Base-by-base conservation (phyloP, 1,284 basidiomycete genomes). In the Leucoagaricus sp. region DNA sequence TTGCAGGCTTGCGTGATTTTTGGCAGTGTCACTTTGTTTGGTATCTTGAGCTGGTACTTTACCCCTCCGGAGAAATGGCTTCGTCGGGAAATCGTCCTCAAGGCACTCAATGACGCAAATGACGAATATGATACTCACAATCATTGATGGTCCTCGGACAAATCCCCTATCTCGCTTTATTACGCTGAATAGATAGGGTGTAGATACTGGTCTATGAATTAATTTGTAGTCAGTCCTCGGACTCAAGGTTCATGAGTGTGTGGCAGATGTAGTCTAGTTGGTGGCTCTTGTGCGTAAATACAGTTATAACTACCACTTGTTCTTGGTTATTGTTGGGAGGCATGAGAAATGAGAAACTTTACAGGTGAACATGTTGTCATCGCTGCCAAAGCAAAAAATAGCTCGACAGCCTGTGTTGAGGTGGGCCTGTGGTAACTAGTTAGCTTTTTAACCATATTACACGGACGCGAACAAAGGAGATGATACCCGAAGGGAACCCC, bases 1-100 rank as follows among this genome's bases (percentile, higher is more conserved):
- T 50, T 29, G 46, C 56, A 91, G 88, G 85, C 89, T 5, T 74
- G 77, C 53, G 89, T 91, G 31, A 94, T 95, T 60, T 87, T 93
- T 61, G 89, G 83, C 9, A 73, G 79, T 13, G 85, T 92, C 56
- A 90, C 91, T 2, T 73, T 94, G 60, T 87, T 93, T 64, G 93
- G 86, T 7, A 65, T 91, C 58, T 60, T 87, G 28, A 85, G 82
- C 56, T 94, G 87, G 87, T 90, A 82, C 67, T 79, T 92, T 63
- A 86, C 83, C 1, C 89, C 91, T 1, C 81, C 85, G 66, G 81
- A 90, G 10, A 83, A 82, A 63, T 94, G 91, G 92, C 77, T 94
- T 41, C 81, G 82, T 55, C 77, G 79, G 33, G 83, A 86, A 42
- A 81, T 83, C 55, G 69, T 89, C 57, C 59, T 81, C 38, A 76